Base-by-base conservation (phyloP, 192 early-diverging fungal species). In the Funneliformis geosporum region DNA sequence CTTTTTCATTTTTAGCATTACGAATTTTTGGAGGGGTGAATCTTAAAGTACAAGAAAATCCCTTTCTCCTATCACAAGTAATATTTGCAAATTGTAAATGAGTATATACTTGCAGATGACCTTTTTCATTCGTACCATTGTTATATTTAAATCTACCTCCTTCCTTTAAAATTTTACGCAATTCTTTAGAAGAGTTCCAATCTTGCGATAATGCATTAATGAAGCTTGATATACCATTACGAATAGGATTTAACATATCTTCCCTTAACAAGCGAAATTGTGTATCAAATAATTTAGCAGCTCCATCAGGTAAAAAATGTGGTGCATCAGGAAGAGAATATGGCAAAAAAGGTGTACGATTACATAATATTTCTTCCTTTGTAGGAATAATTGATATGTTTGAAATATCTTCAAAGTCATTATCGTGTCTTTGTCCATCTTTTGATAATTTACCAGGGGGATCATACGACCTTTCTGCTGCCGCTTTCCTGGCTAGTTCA, bases 311-410 rank as follows among this genome's bases (percentile, higher is more conserved):
- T 2, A 90, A 62, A 75, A 85, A 88, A 79, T 90, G 88, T 9
- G 85, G 87, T 0, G 82, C 75, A 39, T 81, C 81, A 6, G 74
- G 71, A 18, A 80, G 42, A 28, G 62, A 79, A 11, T 83, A 84
- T 5, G 91, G 91, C 25, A 92, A 72, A 75, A 83, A 86, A 0
- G 89, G 88, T 16, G 33, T 28, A 4, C 81, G 72, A 6, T 12
- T 27, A 44, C 80, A 80, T 33, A 33, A 33, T 2, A 33, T 33
- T 33, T 33, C 33, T 33, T 33, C 33, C 33, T 33, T 33, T 33
- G 91, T 90, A 14, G 91, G 91, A 11, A 91, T 82, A 12, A 92
- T 78, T 4, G 66, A 69, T 55, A 92, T 87, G 1, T 86, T 60
- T 8, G 77, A 27, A 60, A 91, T 85, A 7, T 86, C 82, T 18